Evolutionary conservation across 2,329 filamentous ascomycete species (phyloP), one percentile per base, ranked within the genome.

Genomic region (Mycosphaerella sp.): DNA sequence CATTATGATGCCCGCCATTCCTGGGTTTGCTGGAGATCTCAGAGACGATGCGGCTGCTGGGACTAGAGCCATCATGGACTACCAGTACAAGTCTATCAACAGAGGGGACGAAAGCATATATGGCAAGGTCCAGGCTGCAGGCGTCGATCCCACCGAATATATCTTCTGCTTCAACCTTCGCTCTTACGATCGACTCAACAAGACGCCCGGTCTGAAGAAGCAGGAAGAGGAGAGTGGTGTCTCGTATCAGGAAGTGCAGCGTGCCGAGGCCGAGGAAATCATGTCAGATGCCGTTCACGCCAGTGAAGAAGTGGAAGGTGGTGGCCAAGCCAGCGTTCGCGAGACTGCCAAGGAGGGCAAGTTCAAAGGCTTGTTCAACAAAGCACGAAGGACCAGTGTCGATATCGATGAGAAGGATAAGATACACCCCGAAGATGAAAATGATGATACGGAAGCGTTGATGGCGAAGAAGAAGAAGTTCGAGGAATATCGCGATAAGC

Each of bases 31-130:
- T 0, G 91, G 91, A 41, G 91, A 97, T 65, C 76, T 98, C 27
- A 77, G 90, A 50, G 82, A 89, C 10, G 83, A 87, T 61, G 89
- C 86, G 16, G 91, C 91, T 0, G 81, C 81, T 1, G 91, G 91
- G 8, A 97, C 91, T 0, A 74, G 89, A 43, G 91, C 90, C 9
- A 98, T 97, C 63, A 97, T 98, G 89, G 90, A 97, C 67, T 97
- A 95, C 65, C 93, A 97, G 67, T 98, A 93, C 76, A 95, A 94
- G 71, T 95, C 89, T 0, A 95, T 98, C 59, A 88, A 86, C 64
- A 85, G 93, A 40, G 93, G 93, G 5, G 85, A 94, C 57, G 77
- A 97, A 66, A 95, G 89, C 4, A 97, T 98, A 46, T 93, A 86
- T 61, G 89, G 81, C 35, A 84, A 86, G 64, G 82, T 96, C 52